Conservation (phyloP, 2,329 filamentous ascomycete genomes). For the Colletotrichum lentis region DNA sequence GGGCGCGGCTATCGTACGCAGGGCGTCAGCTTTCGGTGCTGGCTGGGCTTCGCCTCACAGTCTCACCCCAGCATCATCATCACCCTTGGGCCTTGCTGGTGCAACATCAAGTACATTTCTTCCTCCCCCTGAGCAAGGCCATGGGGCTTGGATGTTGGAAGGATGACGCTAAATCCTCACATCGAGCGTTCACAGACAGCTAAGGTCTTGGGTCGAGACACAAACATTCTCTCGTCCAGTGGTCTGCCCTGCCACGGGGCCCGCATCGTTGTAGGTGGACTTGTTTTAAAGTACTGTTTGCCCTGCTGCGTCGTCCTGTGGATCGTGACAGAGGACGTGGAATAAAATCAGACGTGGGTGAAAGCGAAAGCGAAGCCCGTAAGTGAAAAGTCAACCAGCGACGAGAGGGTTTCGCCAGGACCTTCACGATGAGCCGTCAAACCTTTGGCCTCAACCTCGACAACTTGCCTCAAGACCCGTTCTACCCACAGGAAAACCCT, state of each 20-base stretch:
- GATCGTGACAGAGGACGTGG: no score
- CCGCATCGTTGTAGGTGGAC: background rate
- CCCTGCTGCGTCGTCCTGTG: background rate
- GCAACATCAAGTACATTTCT: background rate
- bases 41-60: constrained; percentile 1
- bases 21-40: constrained; percentile 1
- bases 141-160: background rate
- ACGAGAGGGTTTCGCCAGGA: background rate
- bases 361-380: no score
- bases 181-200: background rate
- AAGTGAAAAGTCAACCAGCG: no score
- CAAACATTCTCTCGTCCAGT: background rate
- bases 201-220: background rate
- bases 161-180: constrained; percentile 12
- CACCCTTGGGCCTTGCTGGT: no score
- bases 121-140: background rate
- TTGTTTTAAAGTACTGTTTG: background rate
- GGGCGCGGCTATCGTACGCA: constrained; percentile 5
- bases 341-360: no score
- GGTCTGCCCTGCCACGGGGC: background rate
- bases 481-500: constrained; percentile 45
- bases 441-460: background rate
- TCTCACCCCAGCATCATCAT: no score
- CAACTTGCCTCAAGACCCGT: constrained; percentile 50
- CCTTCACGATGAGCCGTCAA: constrained; percentile 17